Percentiles rank a stretch among this genome's conserved stretches.
These are phyloP conservation scores for Paecilomyces formosus DNA, from an alignment of 2,329 filamentous ascomycete genomes.

Conservation along the genomic window DNA sequence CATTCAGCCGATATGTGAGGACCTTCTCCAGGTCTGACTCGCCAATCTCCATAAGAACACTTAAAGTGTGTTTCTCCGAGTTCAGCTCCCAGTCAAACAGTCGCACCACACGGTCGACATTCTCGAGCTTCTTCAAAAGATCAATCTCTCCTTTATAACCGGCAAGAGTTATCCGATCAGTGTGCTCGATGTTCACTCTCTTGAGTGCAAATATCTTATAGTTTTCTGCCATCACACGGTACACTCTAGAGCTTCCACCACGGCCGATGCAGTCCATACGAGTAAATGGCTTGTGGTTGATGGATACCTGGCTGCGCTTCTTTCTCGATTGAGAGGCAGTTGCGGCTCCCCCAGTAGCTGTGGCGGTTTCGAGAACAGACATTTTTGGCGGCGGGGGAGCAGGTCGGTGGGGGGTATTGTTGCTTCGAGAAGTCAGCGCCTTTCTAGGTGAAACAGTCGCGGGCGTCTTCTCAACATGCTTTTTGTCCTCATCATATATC, in stretches of 20 bases:
- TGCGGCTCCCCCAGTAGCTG: constrained; percentile 70
- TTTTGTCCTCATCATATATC: constrained; percentile 41
- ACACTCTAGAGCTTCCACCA: constrained; percentile 89
- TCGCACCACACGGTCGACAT: constrained; percentile 83
- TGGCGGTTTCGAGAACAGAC: constrained; percentile 89
- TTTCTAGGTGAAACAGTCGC: constrained; percentile 37
- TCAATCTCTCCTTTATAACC: constrained; percentile 97
- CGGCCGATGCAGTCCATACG: constrained; percentile 84
- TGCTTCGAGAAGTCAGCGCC: constrained; percentile 47
- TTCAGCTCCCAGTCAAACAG: constrained; percentile 92
- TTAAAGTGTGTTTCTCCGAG: constrained; percentile 79
- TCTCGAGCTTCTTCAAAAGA: constrained; percentile 69
- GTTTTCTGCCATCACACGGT: constrained; percentile 94
- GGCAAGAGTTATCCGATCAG: constrained; percentile 72
- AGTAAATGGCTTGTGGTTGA: constrained; percentile 89
- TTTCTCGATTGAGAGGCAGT: constrained; percentile 65
- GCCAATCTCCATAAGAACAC: constrained; percentile 93
- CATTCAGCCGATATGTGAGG: constrained; percentile 64
- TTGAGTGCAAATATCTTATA: constrained; percentile 93
- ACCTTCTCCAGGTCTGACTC: constrained; percentile 89
- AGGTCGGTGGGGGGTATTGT: constrained; percentile 68
- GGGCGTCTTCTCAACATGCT: constrained; percentile 37
- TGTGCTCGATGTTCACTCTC: constrained; percentile 81
- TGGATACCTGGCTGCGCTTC: constrained; percentile 72
- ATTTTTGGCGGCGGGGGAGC: constrained; percentile 88